Evolutionary conservation across 495 filamentous ascomycete genomes (phyloP).

Genomic region (Trypethelium eluteriae): DNA sequence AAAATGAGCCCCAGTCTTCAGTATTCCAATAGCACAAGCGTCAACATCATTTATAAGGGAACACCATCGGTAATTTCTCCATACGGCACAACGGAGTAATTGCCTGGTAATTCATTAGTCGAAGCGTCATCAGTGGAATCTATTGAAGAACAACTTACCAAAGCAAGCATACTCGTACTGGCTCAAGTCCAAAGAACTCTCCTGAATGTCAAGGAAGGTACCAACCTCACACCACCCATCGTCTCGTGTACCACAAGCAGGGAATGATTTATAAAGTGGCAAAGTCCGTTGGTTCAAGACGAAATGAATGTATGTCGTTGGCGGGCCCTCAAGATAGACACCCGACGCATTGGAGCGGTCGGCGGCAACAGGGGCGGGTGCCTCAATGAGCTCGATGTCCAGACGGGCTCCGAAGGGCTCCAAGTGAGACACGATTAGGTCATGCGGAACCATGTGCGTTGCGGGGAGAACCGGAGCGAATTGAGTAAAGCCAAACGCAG

Average conservation of each 20-base stretch:
- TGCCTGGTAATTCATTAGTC: background rate
- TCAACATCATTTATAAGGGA: constrained; percentile 19
- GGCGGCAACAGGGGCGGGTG: constrained; percentile 45
- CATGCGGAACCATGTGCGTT: constrained; percentile 37
- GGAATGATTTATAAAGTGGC: constrained; percentile 49
- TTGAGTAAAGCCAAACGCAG: constrained; percentile 51
- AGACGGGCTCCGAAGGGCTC: constrained; percentile 54
- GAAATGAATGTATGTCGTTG: constrained; percentile 57
- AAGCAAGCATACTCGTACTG: constrained; percentile 49
- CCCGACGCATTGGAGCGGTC: constrained; percentile 30
- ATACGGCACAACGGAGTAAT: constrained; percentile 39
- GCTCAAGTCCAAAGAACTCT: constrained; percentile 40
- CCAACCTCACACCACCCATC: constrained; percentile 60
- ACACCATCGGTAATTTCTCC: constrained; percentile 40
- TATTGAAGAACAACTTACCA: constrained; percentile 25
- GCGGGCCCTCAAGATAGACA: constrained; percentile 30
- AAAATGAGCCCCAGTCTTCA: background rate
- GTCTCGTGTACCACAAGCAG: constrained; percentile 49
- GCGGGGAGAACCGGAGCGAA: constrained; percentile 41
- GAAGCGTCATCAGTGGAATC: background rate
- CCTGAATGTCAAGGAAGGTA: constrained; percentile 47
- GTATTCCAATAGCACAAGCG: background rate
- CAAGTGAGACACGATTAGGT: constrained; percentile 49
- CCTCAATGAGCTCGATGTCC: constrained; percentile 56
- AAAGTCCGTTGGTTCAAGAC: constrained; percentile 57